Base-by-base conservation (phyloP, 192 early-diverging fungal species). In the Backusella australiensis region DNA sequence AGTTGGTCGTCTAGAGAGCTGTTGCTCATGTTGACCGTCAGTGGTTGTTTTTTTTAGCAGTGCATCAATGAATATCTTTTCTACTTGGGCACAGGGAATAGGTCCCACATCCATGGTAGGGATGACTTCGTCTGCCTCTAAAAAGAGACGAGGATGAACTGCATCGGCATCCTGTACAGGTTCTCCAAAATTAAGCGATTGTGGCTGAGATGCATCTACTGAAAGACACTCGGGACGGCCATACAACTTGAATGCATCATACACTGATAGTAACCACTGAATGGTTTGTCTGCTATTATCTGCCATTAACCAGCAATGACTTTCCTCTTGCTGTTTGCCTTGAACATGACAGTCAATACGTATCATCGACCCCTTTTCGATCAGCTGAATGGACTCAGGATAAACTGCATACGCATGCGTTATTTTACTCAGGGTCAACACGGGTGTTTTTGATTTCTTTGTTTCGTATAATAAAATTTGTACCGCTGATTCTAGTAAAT, bases 341-440 rank as follows among this genome's bases (percentile, higher is more conserved):
- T 71, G 38, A 6, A 80, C 15, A 35, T 63, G 75, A 2, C 82
- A 84, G 56, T 87, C 86, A 32, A 87, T 65, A 59, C 79, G 70
- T 38, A 85, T 79, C 38, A 80, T 49, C 1, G 74, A 79, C 6
- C 80, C 71, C 42, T 84, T 77, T 3, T 84, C 81, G 26, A 85
- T 81, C 19, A 85, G 32, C 4, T 75, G 65, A 19, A 78, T 70
- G 34, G 59, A 78, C 49, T 85, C 86, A 6, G 88, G 89, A 39
- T 86, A 90, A 42, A 89, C 82, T 7, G 88, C 86, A 53, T 89
- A 90, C 3, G 85, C 85, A 68, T 86, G 85, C 52, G 79, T 78
- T 59, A 90, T 81, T 53, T 84, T 81, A 52, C 82, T 84, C 39
- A 90, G 66, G 9, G 85, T 83, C 59, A 87, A 69, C 12, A 85